Evolutionary conservation across 352 stramenopile genomes (phyloP).

Genomic region (Phytophthora foliorum): DNA sequence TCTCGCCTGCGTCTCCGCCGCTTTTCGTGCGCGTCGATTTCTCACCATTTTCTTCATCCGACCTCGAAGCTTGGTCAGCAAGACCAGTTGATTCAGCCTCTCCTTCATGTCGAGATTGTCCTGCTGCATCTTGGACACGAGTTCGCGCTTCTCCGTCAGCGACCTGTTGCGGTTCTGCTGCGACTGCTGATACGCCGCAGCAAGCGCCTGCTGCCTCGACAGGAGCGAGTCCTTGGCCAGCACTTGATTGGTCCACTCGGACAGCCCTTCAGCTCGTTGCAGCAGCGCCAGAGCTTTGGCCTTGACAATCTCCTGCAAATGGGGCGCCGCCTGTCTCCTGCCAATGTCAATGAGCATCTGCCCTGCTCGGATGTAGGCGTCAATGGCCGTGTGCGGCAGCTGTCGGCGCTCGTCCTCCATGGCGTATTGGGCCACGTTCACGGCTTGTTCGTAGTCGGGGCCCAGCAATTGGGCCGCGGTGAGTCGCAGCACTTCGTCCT

Average conservation of each 20-base stretch:
- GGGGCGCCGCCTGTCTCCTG: conserved; percentile 57
- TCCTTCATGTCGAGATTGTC: conserved; percentile 72
- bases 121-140: conserved; percentile 69
- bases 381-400: conserved; percentile 71
- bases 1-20: conserved; percentile 27
- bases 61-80: conserved; percentile 64
- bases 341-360: conserved; percentile 78
- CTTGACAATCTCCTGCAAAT: conserved; percentile 85
- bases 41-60: conserved; percentile 62
- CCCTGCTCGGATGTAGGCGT: conserved; percentile 76
- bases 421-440: conserved; percentile 69
- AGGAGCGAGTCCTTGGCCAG: conserved; percentile 35
- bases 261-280: conserved; percentile 76
- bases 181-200: conserved; percentile 56
- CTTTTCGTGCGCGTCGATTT: conserved; percentile 60
- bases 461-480: conserved; percentile 55
- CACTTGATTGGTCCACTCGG: conserved; percentile 67
- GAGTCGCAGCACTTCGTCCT: conserved; percentile 32
- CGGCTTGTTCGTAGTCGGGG: conserved; percentile 67
- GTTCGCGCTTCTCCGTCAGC: conserved; percentile 65
- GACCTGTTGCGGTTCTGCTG: conserved; percentile 51
- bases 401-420: conserved; percentile 77
- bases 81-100: conserved; percentile 68
- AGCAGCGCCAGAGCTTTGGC: conserved; percentile 81
- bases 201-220: conserved; percentile 46